Conservation (phyloP, 345 rosid genomes). For the Schrenkiella parvula region DNA sequence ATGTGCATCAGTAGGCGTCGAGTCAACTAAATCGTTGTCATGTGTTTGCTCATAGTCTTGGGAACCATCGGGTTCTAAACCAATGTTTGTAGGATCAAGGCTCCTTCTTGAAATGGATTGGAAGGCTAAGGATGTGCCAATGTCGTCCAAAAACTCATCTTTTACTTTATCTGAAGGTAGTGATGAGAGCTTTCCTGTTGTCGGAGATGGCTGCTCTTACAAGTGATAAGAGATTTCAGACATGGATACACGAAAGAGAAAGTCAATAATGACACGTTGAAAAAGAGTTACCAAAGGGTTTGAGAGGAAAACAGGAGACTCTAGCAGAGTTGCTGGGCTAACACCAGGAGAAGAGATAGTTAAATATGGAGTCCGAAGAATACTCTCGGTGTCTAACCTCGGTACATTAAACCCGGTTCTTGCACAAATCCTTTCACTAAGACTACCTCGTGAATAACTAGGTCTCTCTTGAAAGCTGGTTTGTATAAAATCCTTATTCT, state of each 20-base stretch:
- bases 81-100: conserved; percentile 38
- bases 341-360: conserved; percentile 65
- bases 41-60: conserved; percentile 65
- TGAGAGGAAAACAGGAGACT: conserved; percentile 74
- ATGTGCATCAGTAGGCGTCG: conserved; percentile 44
- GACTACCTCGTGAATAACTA: conserved; percentile 46
- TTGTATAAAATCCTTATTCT: background rate
- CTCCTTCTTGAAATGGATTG: conserved; percentile 46
- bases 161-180: conserved; percentile 40
- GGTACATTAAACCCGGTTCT: conserved; percentile 78
- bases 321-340: conserved; percentile 71
- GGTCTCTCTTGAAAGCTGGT: conserved; percentile 33
- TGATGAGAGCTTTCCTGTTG: conserved; percentile 72
- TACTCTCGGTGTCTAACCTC: conserved; percentile 53
- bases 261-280: background rate
- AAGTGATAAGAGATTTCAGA: background rate
- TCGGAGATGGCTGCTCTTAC: conserved; percentile 77
- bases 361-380: conserved; percentile 49
- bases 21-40: conserved; percentile 38
- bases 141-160: conserved; percentile 51
- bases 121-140: conserved; percentile 57
- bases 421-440: conserved; percentile 71
- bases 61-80: conserved; percentile 48
- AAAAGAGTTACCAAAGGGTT: conserved; percentile 52
- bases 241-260: background rate